These are phyloP conservation scores for Aeschynomene evenia DNA, from an alignment of 306 rosid genomes.

Conservation along the genomic window DNA sequence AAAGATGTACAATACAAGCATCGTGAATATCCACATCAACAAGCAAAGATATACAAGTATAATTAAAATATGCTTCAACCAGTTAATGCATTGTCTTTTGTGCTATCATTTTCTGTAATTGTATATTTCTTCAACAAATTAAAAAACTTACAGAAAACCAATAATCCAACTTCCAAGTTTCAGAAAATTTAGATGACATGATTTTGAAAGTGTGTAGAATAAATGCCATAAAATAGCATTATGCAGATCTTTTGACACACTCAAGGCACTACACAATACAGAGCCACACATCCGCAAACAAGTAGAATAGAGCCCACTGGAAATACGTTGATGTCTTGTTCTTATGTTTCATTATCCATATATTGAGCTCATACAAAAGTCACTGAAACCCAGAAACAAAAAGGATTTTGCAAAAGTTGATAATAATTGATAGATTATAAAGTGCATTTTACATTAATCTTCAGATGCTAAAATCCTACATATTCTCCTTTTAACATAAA, in stretches of 20 bases:
- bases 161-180: not conserved
- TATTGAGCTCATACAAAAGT: not conserved
- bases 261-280: constrained; percentile 2
- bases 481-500: not conserved
- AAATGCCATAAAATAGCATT: not conserved
- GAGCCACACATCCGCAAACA: not conserved
- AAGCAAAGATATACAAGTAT: not conserved
- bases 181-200: not conserved
- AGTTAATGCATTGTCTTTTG: not conserved
- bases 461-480: not conserved
- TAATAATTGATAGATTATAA: not conserved
- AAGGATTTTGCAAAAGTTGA: not conserved
- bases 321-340: not conserved
- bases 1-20: not conserved
- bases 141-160: not conserved
- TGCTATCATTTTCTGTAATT: not conserved
- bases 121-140: not conserved
- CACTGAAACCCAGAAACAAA: not conserved
- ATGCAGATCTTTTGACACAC: not conserved
- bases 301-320: not conserved
- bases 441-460: not conserved
- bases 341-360: not conserved
- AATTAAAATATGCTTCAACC: not conserved
- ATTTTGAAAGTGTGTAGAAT: not conserved
- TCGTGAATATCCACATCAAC: not conserved